These are phyloP conservation scores for Agaricus blazei DNA, from an alignment of 768 basidiomycete species.

Conservation along the genomic window DNA sequence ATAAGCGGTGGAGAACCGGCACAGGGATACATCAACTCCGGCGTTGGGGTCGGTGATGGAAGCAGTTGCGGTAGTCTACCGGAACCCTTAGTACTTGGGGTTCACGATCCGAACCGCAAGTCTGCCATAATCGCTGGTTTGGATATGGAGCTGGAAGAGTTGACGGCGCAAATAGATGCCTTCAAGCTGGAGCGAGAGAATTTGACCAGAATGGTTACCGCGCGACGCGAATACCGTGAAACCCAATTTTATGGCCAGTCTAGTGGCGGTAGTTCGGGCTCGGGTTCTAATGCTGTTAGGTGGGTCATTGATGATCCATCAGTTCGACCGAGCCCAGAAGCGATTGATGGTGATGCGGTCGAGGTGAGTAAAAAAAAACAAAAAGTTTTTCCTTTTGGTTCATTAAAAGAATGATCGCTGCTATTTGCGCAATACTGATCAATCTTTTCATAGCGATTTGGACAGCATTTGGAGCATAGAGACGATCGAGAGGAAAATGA, in stretches of 20 bases:
- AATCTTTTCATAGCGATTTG: neutral
- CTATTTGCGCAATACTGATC: neutral
- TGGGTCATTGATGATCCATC: constrained; percentile 1
- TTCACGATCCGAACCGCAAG: neutral
- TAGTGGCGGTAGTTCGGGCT: neutral
- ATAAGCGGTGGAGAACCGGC: neutral
- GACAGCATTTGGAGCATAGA: neutral
- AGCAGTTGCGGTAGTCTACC: neutral
- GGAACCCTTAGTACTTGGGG: neutral
- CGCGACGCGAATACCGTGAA: neutral
- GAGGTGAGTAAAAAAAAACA: neutral
- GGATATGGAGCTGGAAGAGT: constrained; percentile 28
- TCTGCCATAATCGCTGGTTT: constrained; percentile 15
- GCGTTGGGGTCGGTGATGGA: neutral
- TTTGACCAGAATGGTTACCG: constrained; percentile 1
- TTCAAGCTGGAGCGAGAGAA: constrained; percentile 31
- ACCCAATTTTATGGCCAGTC: neutral
- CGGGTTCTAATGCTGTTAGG: neutral
- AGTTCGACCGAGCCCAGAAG: neutral
- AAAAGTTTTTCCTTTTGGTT: too few species aligned
- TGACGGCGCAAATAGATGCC: constrained; percentile 29
- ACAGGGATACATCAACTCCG: neutral
- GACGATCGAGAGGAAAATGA: neutral
- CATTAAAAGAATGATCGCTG: too few species aligned
- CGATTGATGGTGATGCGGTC: neutral